These are phyloP conservation scores for Fallopia convolvulus DNA, from an alignment of 148 eudicot species.

Conservation along the genomic window DNA sequence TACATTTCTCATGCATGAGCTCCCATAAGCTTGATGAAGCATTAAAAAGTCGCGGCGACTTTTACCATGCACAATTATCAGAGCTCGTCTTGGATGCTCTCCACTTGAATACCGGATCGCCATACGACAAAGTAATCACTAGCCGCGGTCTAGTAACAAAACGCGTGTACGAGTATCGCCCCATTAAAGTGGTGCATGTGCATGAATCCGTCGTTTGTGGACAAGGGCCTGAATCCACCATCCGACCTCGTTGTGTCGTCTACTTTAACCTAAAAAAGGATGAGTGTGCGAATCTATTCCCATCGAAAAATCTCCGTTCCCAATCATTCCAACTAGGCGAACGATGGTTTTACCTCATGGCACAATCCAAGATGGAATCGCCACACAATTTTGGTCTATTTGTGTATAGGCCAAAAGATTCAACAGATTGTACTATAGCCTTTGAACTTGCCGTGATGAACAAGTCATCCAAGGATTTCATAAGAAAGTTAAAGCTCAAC, in stretches of 20 bases:
- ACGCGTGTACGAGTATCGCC: not conserved
- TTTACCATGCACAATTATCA: too few relatives aligned
- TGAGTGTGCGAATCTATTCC: slow-evolving; percentile 63
- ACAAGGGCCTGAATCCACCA: not conserved
- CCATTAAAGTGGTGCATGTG: not conserved
- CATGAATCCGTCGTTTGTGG: too few relatives aligned
- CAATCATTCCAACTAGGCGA: too few relatives aligned
- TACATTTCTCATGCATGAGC: slow-evolving; percentile 71
- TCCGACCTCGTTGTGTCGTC: slow-evolving; percentile 61
- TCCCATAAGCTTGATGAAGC: slow-evolving; percentile 23
- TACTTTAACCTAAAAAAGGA: slow-evolving; percentile 65
- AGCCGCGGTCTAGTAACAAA: not conserved
- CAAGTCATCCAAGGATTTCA: slow-evolving; percentile 58
- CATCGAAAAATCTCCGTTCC: slow-evolving; percentile 25
- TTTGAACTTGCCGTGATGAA: slow-evolving; percentile 75
- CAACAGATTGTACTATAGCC: slow-evolving; percentile 69
- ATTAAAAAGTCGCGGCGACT: too few relatives aligned
- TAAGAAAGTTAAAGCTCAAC: slow-evolving; percentile 62
- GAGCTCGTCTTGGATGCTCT: not conserved
- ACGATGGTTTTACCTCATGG: too few relatives aligned
- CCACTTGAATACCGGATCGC: not conserved
- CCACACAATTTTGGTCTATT: slow-evolving; percentile 66
- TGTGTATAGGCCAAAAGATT: slow-evolving; percentile 67
- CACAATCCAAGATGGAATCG: slow-evolving; percentile 30
- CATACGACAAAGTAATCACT: not conserved